Conservation (phyloP, 345 rosid genomes). For the Citrus medica region DNA sequence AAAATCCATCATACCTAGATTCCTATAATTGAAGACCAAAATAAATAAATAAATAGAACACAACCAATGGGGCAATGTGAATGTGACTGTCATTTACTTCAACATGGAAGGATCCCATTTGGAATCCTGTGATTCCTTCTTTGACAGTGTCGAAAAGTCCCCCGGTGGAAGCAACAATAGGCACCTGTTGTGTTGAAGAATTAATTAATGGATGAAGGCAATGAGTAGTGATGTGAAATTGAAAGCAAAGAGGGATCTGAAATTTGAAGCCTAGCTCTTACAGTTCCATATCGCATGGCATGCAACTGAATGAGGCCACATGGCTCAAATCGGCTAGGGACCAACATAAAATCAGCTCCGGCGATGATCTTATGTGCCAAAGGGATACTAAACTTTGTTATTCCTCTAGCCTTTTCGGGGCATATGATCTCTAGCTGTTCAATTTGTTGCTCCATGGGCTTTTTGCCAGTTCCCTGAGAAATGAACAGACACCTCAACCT, state of each 20-base stretch:
- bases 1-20: not conserved
- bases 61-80: not conserved
- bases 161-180: slow-evolving; percentile 90
- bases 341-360: slow-evolving; percentile 81
- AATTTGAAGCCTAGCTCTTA: slow-evolving; percentile 9
- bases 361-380: slow-evolving; percentile 90
- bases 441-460: slow-evolving; percentile 70
- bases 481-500: not conserved
- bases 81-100: slow-evolving; percentile 40
- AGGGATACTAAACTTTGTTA: slow-evolving; percentile 71
- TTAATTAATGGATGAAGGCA: not conserved
- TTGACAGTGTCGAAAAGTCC: slow-evolving; percentile 92
- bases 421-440: slow-evolving; percentile 55
- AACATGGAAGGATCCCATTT: slow-evolving; percentile 75
- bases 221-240: not conserved
- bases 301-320: slow-evolving; percentile 98
- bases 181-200: slow-evolving; percentile 46
- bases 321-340: slow-evolving; percentile 95
- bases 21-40: not conserved
- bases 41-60: not conserved
- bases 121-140: slow-evolving; percentile 92
- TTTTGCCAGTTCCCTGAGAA: slow-evolving; percentile 86
- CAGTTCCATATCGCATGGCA: slow-evolving; percentile 99
- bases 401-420: slow-evolving; percentile 76
- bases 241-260: not conserved